Conservation (phyloP, 2,329 filamentous ascomycete species). For the Zymoseptoria ardabiliae region DNA sequence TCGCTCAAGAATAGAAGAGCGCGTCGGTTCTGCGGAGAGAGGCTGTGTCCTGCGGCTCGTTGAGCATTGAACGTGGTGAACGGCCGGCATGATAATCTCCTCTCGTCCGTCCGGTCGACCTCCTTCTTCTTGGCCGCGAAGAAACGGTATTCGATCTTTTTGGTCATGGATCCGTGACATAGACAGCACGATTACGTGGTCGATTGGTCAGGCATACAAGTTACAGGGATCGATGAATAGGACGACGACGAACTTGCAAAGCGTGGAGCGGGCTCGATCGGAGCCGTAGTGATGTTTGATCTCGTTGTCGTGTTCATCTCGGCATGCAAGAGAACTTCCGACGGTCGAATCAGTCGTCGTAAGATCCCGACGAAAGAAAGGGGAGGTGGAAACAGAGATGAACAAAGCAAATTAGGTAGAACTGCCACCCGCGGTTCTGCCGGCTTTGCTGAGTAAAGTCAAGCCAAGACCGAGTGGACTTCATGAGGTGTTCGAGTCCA, state of each 20-base stretch:
- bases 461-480: neutral
- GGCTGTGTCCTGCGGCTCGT: no score
- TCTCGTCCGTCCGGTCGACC: no score
- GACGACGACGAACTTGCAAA: neutral
- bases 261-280: neutral
- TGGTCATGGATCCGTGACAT: neutral
- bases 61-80: no score
- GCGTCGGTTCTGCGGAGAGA: no score
- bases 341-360: no score
- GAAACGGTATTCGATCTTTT: neutral
- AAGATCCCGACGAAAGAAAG: neutral
- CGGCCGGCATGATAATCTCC: no score
- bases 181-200: neutral
- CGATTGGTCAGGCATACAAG: neutral
- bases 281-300: no score
- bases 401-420: neutral
- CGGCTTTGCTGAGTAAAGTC: neutral
- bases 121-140: no score
- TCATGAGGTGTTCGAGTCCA: neutral
- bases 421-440: neutral
- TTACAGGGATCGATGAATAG: no score
- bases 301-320: no score
- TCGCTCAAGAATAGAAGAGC: no score
- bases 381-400: neutral
- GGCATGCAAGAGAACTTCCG: no score